Base-by-base conservation (phyloP, 257 asterid species). In the Lycium ferocissimum region DNA sequence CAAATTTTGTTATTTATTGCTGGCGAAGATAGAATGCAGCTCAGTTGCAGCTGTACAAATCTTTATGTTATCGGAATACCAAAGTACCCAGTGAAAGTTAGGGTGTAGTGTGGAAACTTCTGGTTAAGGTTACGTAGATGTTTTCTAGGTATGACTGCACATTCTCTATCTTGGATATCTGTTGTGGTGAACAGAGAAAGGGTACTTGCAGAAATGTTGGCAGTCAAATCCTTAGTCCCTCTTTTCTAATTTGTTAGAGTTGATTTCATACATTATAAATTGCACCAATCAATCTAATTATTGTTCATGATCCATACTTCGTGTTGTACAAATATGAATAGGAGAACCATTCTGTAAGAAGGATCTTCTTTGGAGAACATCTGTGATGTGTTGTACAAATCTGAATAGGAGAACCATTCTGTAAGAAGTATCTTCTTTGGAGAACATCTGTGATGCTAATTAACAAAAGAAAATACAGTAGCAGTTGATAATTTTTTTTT, bases 21-120 rank as follows among this genome's bases (percentile, higher is more conserved):
- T 3, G 18, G 59, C 12, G 10, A 73, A 22, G 61, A 45, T 6
- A 10, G 81, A 73, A 45, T 72, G 17, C 38, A 18, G n/a, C 33
- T 72, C 35, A 51, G 59, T 73, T 73, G 20, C n/a, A 45, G 80
- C 45, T 73, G 47, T 59, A 47, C 59, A 73, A 73, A 73, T 73
- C 56, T 71, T 26, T 73, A 51, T 20, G 59, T 73, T 59, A 73
- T 47, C 1, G 1, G 61, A 49, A 47, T 7, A 51, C 62, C 63
- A 26, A 51, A 76, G 47, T 51, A 76, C 22, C 45, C 81, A 49
- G 1, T 51, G 14, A 76, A 76, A 76, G 63, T 76, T 49, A 22
- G 45, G 63, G 47, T 40, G 82, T 67, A 66, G 45, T 33, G 7
- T 26, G 12, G 47, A 7, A 26, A 76, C 22, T 22, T 76, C 47